Conservation (phyloP, 768 basidiomycete genomes). For the Lentinula lateritia region DNA sequence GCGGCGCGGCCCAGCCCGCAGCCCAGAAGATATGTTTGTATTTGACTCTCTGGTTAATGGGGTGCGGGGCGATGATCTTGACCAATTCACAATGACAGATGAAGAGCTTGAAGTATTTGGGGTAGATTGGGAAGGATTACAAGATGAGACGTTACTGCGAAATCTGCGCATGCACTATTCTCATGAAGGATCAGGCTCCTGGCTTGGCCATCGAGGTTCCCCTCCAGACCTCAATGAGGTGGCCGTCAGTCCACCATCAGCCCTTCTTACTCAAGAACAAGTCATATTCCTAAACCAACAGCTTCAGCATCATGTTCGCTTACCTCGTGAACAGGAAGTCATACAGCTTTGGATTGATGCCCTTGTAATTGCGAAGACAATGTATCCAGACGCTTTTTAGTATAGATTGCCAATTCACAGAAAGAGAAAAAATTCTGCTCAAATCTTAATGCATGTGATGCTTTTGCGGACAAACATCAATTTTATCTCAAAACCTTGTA, state of each 20-base stretch:
- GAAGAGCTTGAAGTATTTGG: slow-evolving; percentile 7
- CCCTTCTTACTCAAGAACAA: not conserved
- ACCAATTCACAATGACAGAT: slow-evolving; percentile 4
- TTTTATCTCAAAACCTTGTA: no score
- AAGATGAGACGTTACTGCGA: slow-evolving; percentile 19
- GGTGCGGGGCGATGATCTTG: slow-evolving; percentile 10
- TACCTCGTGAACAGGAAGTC: not conserved
- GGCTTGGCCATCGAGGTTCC: not conserved
- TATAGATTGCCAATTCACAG: not conserved
- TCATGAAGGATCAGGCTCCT: not conserved
- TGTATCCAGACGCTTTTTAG: not conserved
- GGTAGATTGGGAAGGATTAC: slow-evolving; percentile 20
- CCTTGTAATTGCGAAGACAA: not conserved
- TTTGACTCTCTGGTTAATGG: slow-evolving; percentile 2
- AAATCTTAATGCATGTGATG: no score
- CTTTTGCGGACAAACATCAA: no score
- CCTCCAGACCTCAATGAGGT: slow-evolving; percentile 1
- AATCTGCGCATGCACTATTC: slow-evolving; percentile 38
- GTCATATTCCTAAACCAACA: not conserved
- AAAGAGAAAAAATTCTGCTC: no score
- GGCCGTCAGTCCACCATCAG: not conserved
- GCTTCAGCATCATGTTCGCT: not conserved
- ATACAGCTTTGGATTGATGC: not conserved
- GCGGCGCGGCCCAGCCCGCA: no score
- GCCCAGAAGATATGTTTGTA: no score